Conservation (phyloP, 805 yeast species). For the Scheffersomyces coipomensis region DNA sequence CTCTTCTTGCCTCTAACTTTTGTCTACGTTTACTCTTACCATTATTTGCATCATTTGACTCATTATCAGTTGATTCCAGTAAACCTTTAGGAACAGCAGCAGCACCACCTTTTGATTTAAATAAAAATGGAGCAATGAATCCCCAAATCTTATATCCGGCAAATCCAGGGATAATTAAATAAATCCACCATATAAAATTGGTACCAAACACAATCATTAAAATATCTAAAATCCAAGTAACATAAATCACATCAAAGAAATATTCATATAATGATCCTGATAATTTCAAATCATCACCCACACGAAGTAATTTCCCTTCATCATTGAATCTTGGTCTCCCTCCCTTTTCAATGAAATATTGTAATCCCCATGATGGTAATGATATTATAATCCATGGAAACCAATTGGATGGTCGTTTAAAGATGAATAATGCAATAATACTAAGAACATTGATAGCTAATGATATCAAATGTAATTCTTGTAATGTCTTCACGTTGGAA, state of each 20-base stretch:
- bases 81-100: slow-evolving; percentile 5
- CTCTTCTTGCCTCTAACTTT: slow-evolving; percentile 25
- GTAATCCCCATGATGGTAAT: slow-evolving; percentile 37
- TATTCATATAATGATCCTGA: slow-evolving; percentile 64
- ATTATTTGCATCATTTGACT: background rate
- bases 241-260: slow-evolving; percentile 66
- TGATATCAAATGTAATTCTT: slow-evolving; percentile 35
- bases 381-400: slow-evolving; percentile 37
- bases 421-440: slow-evolving; percentile 32
- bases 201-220: slow-evolving; percentile 54
- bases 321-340: slow-evolving; percentile 58
- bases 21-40: slow-evolving; percentile 25
- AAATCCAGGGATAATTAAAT: slow-evolving; percentile 50
- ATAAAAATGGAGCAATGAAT: slow-evolving; percentile 24
- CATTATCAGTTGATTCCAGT: slow-evolving; percentile 1
- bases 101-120: slow-evolving; percentile 2
- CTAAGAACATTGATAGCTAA: slow-evolving; percentile 37
- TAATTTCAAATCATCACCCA: slow-evolving; percentile 64
- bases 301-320: slow-evolving; percentile 39
- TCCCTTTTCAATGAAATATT: slow-evolving; percentile 54
- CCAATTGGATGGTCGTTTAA: slow-evolving; percentile 47
- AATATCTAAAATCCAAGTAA: slow-evolving; percentile 59
- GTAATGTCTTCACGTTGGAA: slow-evolving; percentile 34
- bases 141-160: slow-evolving; percentile 48
- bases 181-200: slow-evolving; percentile 59